These are phyloP conservation scores for Thielaviopsis euricoi DNA, from an alignment of 2,329 filamentous ascomycete genomes.

Conservation along the genomic window DNA sequence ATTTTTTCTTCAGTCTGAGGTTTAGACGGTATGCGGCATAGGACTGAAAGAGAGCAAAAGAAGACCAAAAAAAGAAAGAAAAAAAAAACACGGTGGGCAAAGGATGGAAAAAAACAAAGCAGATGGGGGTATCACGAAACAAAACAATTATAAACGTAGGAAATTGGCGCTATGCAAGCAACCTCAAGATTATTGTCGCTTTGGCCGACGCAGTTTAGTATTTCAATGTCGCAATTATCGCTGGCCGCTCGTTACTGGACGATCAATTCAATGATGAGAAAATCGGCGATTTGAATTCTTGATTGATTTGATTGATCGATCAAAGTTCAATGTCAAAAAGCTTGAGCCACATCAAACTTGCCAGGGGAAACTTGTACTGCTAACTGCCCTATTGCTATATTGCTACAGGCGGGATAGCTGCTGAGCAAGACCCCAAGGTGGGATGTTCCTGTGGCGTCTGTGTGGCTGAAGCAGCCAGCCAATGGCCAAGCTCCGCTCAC, in stretches of 20 bases:
- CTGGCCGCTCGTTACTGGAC: not conserved
- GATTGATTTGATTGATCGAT: not conserved
- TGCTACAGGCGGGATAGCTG: too few relatives aligned
- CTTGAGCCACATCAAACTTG: not conserved
- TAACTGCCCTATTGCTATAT: too few relatives aligned
- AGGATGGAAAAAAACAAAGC: not conserved
- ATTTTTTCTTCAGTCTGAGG: not conserved
- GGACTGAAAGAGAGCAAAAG: too few relatives aligned
- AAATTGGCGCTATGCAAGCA: not conserved
- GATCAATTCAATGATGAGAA: not conserved
- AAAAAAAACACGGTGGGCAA: too few relatives aligned
- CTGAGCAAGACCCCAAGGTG: not conserved
- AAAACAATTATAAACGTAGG: not conserved
- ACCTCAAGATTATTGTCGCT: not conserved
- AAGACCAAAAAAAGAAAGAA: too few relatives aligned
- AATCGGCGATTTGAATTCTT: not conserved
- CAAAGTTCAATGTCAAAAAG: too few relatives aligned
- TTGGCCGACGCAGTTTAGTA: not conserved
- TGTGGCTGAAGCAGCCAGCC: not conserved
- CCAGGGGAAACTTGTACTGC: not conserved
- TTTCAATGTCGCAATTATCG: not conserved
- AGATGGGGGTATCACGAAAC: not conserved
- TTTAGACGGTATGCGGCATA: not conserved
- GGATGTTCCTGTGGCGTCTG: constrained; percentile 3
- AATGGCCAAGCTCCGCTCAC: constrained; percentile 2